A percentile compares a stretch with the other conserved stretches of the same genome.
Conservation (phyloP, 2,329 filamentous ascomycete genomes). For the Xylariaceae sp. region DNA sequence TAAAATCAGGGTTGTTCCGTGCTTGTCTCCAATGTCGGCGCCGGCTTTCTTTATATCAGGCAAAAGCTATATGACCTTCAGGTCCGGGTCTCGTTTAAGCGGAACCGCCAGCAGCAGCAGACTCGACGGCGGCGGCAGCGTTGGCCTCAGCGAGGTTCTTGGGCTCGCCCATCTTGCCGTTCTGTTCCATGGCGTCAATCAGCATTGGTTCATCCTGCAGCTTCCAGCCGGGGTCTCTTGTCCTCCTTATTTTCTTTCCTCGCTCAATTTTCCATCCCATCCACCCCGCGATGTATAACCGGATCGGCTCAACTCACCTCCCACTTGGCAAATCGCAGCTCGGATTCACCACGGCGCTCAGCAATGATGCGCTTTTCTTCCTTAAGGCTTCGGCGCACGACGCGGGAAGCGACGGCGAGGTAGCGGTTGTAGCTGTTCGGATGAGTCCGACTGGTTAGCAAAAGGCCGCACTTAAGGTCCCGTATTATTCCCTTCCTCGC, state of each 20-base stretch:
- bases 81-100: constrained; percentile 25
- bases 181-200: constrained; percentile 51
- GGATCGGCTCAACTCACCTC: constrained; percentile 59
- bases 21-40: too few species aligned
- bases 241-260: neutral
- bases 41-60: too few species aligned
- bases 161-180: constrained; percentile 89
- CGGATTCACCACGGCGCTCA: constrained; percentile 85
- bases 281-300: neutral
- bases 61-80: too few species aligned
- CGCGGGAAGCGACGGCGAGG: constrained; percentile 88
- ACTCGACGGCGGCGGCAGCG: constrained; percentile 35
- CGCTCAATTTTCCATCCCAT: neutral
- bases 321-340: constrained; percentile 92
- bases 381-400: constrained; percentile 94
- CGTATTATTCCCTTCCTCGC: neutral
- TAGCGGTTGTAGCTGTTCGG: constrained; percentile 95
- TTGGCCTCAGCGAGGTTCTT: constrained; percentile 64
- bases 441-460: constrained; percentile 33
- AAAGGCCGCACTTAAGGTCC: constrained; percentile 15
- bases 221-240: neutral
- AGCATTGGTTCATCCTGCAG: constrained; percentile 26
- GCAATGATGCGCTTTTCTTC: constrained; percentile 83
- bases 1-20: too few species aligned
- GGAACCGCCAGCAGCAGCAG: constrained; percentile 35